Conservation (phyloP, 306 rosid genomes). For the Malus fusca region DNA sequence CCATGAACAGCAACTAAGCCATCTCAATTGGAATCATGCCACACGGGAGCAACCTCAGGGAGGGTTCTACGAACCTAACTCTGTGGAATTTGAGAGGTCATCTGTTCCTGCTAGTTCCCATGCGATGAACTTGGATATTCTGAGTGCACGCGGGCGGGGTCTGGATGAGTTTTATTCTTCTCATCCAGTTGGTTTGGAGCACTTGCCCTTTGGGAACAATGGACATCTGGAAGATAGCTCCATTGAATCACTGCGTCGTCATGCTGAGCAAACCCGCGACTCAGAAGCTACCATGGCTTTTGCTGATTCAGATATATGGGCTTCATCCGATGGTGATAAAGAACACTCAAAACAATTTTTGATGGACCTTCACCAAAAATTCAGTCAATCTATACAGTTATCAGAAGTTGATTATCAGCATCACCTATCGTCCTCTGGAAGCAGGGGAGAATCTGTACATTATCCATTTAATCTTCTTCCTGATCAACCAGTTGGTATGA, state of each 20-base stretch:
- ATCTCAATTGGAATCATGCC: conserved; percentile 44
- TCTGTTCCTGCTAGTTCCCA: conserved; percentile 29
- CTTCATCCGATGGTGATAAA: conserved; percentile 32
- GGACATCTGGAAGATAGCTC: conserved; percentile 40
- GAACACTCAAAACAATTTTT: conserved; percentile 39
- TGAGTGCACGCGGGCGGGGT: conserved; percentile 23
- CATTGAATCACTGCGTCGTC: conserved; percentile 36
- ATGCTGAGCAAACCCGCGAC: conserved; percentile 41
- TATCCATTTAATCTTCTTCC: conserved; percentile 41
- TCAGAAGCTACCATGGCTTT: conserved; percentile 21
- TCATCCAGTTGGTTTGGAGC: conserved; percentile 29
- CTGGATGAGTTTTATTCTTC: conserved; percentile 42
- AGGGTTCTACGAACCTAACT: conserved; percentile 43
- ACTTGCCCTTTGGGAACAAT: conserved; percentile 33
- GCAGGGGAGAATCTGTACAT: conserved; percentile 32
- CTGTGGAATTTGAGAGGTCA: conserved; percentile 50
- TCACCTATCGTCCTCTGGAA: conserved; percentile 37
- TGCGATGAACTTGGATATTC: conserved; percentile 25
- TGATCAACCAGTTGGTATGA: conserved; percentile 42
- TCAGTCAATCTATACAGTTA: conserved; percentile 34
- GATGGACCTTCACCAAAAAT: conserved; percentile 40
- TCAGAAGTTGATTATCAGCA: conserved; percentile 40
- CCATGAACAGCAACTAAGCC: conserved; percentile 50
- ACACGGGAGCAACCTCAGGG: conserved; percentile 36
- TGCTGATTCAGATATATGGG: conserved; percentile 35